Evolutionary conservation across 1,284 basidiomycete genomes (phyloP).

Genomic region (Inonotus obliquus): DNA sequence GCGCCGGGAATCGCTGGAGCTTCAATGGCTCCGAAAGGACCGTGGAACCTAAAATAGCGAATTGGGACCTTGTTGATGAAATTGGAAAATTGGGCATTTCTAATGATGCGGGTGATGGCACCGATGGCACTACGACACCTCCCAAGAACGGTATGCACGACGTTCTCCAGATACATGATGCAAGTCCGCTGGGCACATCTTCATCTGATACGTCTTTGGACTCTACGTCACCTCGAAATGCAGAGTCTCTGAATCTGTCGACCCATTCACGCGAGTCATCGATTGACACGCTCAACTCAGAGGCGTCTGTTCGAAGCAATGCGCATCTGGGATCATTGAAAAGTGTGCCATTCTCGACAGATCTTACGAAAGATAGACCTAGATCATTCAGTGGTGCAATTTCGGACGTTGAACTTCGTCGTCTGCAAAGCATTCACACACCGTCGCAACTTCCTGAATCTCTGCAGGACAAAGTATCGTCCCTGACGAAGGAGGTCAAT

Average conservation of each 20-base stretch:
- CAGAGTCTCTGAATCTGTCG: slow-evolving; percentile 52
- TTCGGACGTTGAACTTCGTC: slow-evolving; percentile 64
- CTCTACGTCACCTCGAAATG: slow-evolving; percentile 59
- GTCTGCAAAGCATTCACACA: slow-evolving; percentile 52
- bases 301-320: slow-evolving; percentile 45
- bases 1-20: slow-evolving; percentile 48
- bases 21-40: slow-evolving; percentile 58
- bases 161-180: slow-evolving; percentile 53
- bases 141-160: slow-evolving; percentile 45
- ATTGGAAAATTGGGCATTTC: slow-evolving; percentile 66
- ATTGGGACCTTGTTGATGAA: slow-evolving; percentile 69
- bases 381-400: slow-evolving; percentile 76
- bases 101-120: slow-evolving; percentile 44
- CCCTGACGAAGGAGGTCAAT: slow-evolving; percentile 13
- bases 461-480: slow-evolving; percentile 17
- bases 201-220: slow-evolving; percentile 60
- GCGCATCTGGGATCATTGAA: slow-evolving; percentile 47
- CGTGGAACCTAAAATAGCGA: slow-evolving; percentile 49
- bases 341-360: slow-evolving; percentile 40
- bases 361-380: slow-evolving; percentile 66
- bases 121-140: slow-evolving; percentile 60
- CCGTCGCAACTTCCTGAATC: slow-evolving; percentile 17
- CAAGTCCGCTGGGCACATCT: slow-evolving; percentile 66
- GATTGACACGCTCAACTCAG: slow-evolving; percentile 63
- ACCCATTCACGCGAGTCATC: slow-evolving; percentile 76